Percentiles rank a stretch among this genome's conserved stretches.
Conservation (phyloP, 2,329 filamentous ascomycete genomes). For the Claviceps monticola region DNA sequence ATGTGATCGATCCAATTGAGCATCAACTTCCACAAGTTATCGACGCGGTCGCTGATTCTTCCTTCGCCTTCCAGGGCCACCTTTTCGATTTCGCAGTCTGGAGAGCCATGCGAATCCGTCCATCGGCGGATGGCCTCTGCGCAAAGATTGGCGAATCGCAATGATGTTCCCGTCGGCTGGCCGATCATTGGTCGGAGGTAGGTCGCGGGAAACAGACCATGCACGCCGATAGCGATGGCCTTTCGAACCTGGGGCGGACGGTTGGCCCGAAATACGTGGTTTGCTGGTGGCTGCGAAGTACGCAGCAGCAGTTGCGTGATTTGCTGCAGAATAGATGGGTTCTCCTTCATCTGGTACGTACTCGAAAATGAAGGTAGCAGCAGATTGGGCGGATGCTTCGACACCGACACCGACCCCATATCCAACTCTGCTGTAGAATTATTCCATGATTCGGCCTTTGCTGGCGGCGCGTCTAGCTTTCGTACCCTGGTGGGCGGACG, state of each 20-base stretch:
- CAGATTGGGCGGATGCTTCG: conserved; percentile 42
- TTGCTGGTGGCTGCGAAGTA: conserved; percentile 40
- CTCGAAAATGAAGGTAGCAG: conserved; percentile 55
- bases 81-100: conserved; percentile 75
- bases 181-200: conserved; percentile 83
- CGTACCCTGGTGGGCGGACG: conserved; percentile 1
- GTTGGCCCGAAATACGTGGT: conserved; percentile 59
- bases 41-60: conserved; percentile 76
- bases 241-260: conserved; percentile 63
- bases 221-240: conserved; percentile 84
- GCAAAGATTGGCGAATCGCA: conserved; percentile 80
- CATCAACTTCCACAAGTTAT: conserved; percentile 85
- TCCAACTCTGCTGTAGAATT: conserved; percentile 29
- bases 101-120: conserved; percentile 59
- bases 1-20: conserved; percentile 92
- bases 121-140: conserved; percentile 74
- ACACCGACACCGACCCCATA: conserved; percentile 20
- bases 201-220: conserved; percentile 82
- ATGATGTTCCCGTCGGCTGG: conserved; percentile 87
- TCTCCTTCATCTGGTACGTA: conserved; percentile 54
- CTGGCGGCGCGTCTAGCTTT: conserved; percentile 5
- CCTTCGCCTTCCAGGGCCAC: conserved; percentile 92
- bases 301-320: conserved; percentile 44
- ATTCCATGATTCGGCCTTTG: conserved; percentile 9
- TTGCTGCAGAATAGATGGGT: conserved; percentile 57